Percentiles rank a stretch among this genome's conserved stretches.
phyloP scores from a whole-genome alignment of 257 asterid species.

The Eustoma russellianum region DNA sequence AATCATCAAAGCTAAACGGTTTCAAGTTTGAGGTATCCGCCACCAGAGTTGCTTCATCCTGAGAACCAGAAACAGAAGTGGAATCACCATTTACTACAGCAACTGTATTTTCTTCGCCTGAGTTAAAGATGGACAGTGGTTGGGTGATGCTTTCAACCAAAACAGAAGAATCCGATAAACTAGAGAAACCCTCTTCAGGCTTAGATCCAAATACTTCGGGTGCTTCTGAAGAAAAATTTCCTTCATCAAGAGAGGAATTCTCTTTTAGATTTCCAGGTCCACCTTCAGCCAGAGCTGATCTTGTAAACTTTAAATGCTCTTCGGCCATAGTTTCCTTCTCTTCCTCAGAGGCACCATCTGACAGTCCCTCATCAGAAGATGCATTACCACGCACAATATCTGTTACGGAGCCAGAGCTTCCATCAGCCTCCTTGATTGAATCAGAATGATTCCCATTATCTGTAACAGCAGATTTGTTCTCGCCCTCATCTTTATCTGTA shows the following conservation, averaged over 20 bases:
- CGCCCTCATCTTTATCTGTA: conserved; percentile 32
- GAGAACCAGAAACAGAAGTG: conserved; percentile 14
- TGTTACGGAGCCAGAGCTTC: conserved; percentile 40
- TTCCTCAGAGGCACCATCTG: conserved; percentile 45
- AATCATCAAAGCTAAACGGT: conserved; percentile 10
- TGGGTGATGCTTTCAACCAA: conserved; percentile 17
- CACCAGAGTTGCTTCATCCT: conserved; percentile 25
- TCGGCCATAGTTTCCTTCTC: conserved; percentile 31
- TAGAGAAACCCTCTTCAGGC: conserved; percentile 17
- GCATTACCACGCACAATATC: conserved; percentile 10
- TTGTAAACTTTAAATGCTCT: conserved; percentile 10
- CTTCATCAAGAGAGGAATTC: conserved; percentile 14
- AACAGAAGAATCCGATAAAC: conserved; percentile 16
- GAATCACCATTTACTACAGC: conserved; percentile 13
- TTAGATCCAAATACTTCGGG: conserved; percentile 10
- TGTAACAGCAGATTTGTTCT: conserved; percentile 47
- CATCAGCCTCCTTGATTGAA: conserved; percentile 54
- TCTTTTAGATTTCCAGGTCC: conserved; percentile 19
- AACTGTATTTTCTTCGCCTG: conserved; percentile 21
- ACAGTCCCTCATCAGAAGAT: conserved; percentile 27
- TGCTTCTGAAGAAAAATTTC: conserved; percentile 7
- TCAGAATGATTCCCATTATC: conserved; percentile 44
- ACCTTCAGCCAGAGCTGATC: conserved; percentile 5
- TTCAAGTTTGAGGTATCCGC: conserved; percentile 47
- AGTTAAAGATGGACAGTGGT: conserved; percentile 15